Conservation (phyloP, 495 filamentous ascomycete species). For the Evernia prunastri region DNA sequence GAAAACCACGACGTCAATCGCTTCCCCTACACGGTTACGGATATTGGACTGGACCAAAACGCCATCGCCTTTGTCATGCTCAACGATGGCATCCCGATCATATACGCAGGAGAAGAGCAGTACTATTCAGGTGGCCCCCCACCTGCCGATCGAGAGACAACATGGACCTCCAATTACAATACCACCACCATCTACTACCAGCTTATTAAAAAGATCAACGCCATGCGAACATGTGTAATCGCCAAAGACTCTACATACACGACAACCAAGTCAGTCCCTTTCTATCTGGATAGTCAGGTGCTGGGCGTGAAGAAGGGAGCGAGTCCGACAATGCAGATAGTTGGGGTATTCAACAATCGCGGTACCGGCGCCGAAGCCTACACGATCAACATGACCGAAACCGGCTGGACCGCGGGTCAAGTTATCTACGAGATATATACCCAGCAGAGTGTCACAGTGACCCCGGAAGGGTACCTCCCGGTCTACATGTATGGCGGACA, state of each 20-base stretch:
- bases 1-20: slow-evolving; percentile 76
- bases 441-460: not conserved
- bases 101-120: slow-evolving; percentile 70
- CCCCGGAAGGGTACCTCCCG: not conserved
- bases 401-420: not conserved
- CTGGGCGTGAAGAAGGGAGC: not conserved
- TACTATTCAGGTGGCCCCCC: slow-evolving; percentile 52
- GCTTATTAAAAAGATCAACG: slow-evolving; percentile 34
- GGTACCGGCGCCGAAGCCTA: not conserved
- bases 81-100: slow-evolving; percentile 59
- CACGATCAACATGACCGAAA: not conserved
- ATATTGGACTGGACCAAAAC: slow-evolving; percentile 54
- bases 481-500: slow-evolving; percentile 1
- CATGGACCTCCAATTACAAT: slow-evolving; percentile 63
- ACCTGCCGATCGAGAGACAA: slow-evolving; percentile 64
- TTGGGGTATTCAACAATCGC: not conserved
- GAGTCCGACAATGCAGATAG: not conserved
- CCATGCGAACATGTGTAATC: not conserved
- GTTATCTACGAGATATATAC: not conserved
- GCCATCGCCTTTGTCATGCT: slow-evolving; percentile 67
- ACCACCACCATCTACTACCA: slow-evolving; percentile 55
- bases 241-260: not conserved
- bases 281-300: not conserved
- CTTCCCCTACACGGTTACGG: slow-evolving; percentile 51
- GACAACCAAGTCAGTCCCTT: not conserved